Evolutionary conservation across 495 filamentous ascomycete species (phyloP).

Genomic region (Talaromyces trachyspermus): DNA sequence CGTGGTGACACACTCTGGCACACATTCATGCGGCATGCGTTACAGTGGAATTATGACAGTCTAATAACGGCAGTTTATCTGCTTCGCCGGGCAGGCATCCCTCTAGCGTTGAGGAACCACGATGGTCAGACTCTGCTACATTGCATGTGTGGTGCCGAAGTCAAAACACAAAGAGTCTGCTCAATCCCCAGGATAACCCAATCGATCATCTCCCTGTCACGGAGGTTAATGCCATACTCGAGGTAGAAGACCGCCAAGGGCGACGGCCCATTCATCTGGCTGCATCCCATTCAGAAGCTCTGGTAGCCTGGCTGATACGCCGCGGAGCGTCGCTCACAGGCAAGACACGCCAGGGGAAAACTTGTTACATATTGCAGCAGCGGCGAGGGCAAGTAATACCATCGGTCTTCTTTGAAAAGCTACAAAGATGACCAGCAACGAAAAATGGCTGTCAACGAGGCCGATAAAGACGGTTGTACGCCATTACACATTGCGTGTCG

Average conservation of each 20-base stretch:
- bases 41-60: no score
- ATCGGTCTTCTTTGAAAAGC: slow-evolving; percentile 29
- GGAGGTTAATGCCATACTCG: no score
- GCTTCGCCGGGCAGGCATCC: slow-evolving; percentile 7
- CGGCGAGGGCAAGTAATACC: slow-evolving; percentile 26
- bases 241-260: no score
- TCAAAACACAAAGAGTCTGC: slow-evolving; percentile 19
- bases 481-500: slow-evolving; percentile 26
- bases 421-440: slow-evolving; percentile 4
- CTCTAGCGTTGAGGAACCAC: slow-evolving; percentile 12
- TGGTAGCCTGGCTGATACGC: slow-evolving; percentile 23
- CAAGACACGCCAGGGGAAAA: slow-evolving; percentile 24
- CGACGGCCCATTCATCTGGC: no score
- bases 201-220: no score
- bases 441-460: slow-evolving; percentile 13
- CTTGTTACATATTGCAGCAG: slow-evolving; percentile 32
- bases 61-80: not conserved
- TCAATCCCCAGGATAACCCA: no score
- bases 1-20: no score
- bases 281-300: slow-evolving; percentile 22
- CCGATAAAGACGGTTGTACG: slow-evolving; percentile 13
- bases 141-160: slow-evolving; percentile 10
- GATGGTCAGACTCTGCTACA: slow-evolving; percentile 20
- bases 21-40: no score
- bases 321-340: slow-evolving; percentile 21